These are phyloP conservation scores for Dichotomocladium elegans DNA, from an alignment of 371 early-diverging fungal genomes.

Conservation along the genomic window DNA sequence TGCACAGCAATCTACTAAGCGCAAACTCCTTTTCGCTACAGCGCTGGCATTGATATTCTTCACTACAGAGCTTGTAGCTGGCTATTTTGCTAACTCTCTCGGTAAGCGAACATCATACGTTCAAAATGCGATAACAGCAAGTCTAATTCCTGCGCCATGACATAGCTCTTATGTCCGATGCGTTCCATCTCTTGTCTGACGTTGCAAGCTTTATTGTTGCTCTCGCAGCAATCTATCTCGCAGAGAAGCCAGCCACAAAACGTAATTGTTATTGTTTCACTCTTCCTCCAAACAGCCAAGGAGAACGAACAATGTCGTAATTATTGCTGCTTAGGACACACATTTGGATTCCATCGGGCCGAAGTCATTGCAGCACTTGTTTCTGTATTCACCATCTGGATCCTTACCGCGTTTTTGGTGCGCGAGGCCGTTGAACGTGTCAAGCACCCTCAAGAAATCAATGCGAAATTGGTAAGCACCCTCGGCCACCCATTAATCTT, in stretches of 20 bases:
- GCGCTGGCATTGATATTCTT: conserved; percentile 66
- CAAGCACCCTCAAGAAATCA: conserved; percentile 66
- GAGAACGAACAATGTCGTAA: neutral
- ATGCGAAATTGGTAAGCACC: conserved; percentile 58
- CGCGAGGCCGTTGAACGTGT: conserved; percentile 77
- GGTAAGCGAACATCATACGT: too few species aligned
- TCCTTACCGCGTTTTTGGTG: conserved; percentile 70
- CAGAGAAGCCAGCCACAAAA: conserved; percentile 67
- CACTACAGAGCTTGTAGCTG: conserved; percentile 64
- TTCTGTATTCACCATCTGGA: conserved; percentile 83
- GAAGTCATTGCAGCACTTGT: conserved; percentile 84
- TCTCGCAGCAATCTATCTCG: conserved; percentile 67
- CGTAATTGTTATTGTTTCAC: conserved; percentile 30
- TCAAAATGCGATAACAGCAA: neutral
- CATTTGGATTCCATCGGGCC: conserved; percentile 85
- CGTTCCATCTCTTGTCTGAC: conserved; percentile 74
- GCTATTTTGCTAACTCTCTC: conserved; percentile 64
- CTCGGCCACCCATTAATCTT: too few species aligned
- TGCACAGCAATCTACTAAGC: conserved; percentile 27
- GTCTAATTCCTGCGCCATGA: too few species aligned
- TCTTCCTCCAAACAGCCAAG: neutral
- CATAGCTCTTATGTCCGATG: conserved; percentile 71
- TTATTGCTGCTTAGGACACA: conserved; percentile 39
- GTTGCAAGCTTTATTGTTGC: conserved; percentile 77
- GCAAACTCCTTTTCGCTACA: conserved; percentile 52